phyloP scores from a whole-genome alignment of 495 filamentous ascomycete species.

The Tuber aestivum region DNA sequence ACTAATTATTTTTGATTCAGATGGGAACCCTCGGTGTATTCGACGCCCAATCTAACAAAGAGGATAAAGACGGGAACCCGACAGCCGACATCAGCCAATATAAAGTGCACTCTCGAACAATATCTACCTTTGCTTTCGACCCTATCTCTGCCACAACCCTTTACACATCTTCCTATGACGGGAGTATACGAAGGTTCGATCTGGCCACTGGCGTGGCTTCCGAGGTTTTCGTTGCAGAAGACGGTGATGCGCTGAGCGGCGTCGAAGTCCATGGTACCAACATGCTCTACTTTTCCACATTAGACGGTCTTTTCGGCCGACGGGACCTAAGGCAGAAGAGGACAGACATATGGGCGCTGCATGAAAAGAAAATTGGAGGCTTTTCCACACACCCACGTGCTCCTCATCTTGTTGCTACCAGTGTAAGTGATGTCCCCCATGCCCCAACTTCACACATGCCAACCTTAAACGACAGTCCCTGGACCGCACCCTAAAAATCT shows the following conservation, averaged over 20 bases:
- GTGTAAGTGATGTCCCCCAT: slow-evolving; percentile 38
- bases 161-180: slow-evolving; percentile 89
- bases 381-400: slow-evolving; percentile 73
- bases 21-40: slow-evolving; percentile 83
- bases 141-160: slow-evolving; percentile 61
- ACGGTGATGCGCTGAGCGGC: slow-evolving; percentile 68
- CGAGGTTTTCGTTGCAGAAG: slow-evolving; percentile 70
- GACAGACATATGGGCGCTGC: slow-evolving; percentile 66
- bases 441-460: not conserved
- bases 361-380: slow-evolving; percentile 92
- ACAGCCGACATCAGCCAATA: slow-evolving; percentile 73
- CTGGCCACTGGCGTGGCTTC: slow-evolving; percentile 68
- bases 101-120: slow-evolving; percentile 85
- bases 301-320: slow-evolving; percentile 67
- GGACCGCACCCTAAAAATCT: slow-evolving; percentile 81
- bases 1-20: slow-evolving; percentile 3
- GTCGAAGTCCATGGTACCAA: slow-evolving; percentile 71
- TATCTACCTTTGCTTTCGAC: slow-evolving; percentile 72
- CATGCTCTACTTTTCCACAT: slow-evolving; percentile 76
- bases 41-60: slow-evolving; percentile 61
- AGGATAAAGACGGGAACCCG: slow-evolving; percentile 59
- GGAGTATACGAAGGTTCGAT: slow-evolving; percentile 81
- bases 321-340: slow-evolving; percentile 40
- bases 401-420: slow-evolving; percentile 80
- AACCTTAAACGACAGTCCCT: slow-evolving; percentile 51